phyloP scores from a whole-genome alignment of 2,329 filamentous ascomycete genomes.

The Acarospora socialis region DNA sequence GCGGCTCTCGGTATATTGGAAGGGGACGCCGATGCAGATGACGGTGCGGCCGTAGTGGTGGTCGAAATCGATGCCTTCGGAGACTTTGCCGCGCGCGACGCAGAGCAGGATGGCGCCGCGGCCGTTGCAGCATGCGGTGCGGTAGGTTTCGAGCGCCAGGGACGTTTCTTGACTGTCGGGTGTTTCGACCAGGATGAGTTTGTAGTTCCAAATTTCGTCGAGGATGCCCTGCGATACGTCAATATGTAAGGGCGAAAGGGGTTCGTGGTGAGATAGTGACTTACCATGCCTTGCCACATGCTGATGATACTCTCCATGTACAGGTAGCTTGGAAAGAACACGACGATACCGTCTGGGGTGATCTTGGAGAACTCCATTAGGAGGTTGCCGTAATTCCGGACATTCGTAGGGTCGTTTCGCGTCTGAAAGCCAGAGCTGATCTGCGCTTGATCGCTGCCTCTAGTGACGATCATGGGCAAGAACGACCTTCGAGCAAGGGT shows the following conservation, averaged over 20 bases:
- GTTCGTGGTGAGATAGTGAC: too few species aligned
- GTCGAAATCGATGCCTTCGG: conserved; percentile 97
- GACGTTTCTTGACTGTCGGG: conserved; percentile 96
- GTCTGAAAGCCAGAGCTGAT: conserved; percentile 92
- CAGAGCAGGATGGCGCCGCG: conserved; percentile 85
- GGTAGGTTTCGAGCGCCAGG: conserved; percentile 86
- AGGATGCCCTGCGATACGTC: too few species aligned
- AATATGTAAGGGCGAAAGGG: too few species aligned
- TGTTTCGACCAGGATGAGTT: conserved; percentile 93
- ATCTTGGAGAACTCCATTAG: conserved; percentile 91
- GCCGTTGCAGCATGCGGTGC: conserved; percentile 94
- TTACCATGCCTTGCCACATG: conserved; percentile 99
- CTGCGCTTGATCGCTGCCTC: conserved; percentile 83
- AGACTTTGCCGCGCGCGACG: conserved; percentile 92
- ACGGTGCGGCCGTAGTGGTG: conserved; percentile 96
- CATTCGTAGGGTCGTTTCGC: conserved; percentile 89
- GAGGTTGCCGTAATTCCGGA: conserved; percentile 88
- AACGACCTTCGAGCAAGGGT: conserved; percentile 90
- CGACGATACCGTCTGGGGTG: conserved; percentile 94
- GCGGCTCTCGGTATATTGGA: conserved; percentile 95
- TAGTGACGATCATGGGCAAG: conserved; percentile 91
- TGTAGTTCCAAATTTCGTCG: conserved; percentile 98
- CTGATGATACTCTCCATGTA: conserved; percentile 99
- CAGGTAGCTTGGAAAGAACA: conserved; percentile 95
- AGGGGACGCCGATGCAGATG: conserved; percentile 89